Conservation (phyloP, 345 rosid species). For the Citrus hindsii region DNA sequence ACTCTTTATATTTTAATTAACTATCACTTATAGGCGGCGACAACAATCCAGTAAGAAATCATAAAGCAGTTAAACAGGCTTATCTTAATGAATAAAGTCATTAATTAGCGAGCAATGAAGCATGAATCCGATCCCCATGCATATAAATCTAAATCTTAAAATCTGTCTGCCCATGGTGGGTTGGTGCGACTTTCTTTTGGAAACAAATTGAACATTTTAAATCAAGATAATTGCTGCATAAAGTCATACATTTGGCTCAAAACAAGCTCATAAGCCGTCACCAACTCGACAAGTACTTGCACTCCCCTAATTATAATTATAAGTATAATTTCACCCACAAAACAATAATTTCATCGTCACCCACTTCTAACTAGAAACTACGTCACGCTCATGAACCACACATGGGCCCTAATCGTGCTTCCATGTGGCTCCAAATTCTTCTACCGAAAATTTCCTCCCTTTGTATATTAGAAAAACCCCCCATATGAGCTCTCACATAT, state of each 20-base stretch:
- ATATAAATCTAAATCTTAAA: background rate
- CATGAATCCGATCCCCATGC: background rate
- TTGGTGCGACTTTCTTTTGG: background rate
- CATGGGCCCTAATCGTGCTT: constrained; percentile 1
- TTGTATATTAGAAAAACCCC: constrained; percentile 3
- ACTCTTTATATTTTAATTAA: too few relatives aligned
- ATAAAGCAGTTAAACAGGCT: background rate
- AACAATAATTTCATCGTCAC: background rate
- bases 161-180: background rate
- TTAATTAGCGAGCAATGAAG: background rate
- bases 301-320: background rate
- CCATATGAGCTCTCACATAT: background rate
- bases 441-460: background rate
- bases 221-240: background rate
- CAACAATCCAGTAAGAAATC: background rate
- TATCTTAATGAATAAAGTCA: constrained; percentile 1
- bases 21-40: background rate
- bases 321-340: background rate
- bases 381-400: constrained; percentile 1
- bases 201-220: background rate
- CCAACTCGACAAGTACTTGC: background rate
- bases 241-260: background rate
- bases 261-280: constrained; percentile 10
- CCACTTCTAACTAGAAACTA: background rate
- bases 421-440: constrained; percentile 10